These are phyloP conservation scores for Hypoxylon sp. DNA, from an alignment of 2,329 filamentous ascomycete species.

Conservation along the genomic window DNA sequence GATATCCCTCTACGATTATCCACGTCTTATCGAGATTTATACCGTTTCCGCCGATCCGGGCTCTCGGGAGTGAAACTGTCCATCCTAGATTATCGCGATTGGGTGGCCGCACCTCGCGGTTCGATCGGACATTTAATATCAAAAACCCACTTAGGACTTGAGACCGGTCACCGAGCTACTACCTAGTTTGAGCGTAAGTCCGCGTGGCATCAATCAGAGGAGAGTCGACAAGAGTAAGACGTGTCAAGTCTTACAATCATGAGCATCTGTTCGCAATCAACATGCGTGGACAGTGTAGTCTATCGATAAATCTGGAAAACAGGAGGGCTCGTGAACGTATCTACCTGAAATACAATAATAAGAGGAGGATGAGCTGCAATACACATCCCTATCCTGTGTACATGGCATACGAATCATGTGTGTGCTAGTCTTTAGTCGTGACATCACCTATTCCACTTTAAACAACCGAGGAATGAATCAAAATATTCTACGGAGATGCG, in stretches of 20 bases:
- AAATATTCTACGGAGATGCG: not conserved
- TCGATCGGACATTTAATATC: not conserved
- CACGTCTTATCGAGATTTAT: not conserved
- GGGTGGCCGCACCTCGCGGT: not conserved
- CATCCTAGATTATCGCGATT: not conserved
- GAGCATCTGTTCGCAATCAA: not conserved
- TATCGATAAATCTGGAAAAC: not conserved
- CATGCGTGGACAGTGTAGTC: not conserved
- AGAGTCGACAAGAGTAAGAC: not conserved
- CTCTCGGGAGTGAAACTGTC: not conserved
- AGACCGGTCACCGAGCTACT: slow-evolving; percentile 9
- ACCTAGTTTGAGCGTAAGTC: not conserved
- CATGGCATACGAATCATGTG: not conserved
- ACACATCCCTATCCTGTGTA: not conserved
- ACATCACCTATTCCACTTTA: slow-evolving; percentile 4
- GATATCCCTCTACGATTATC: no score
- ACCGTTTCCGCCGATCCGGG: not conserved
- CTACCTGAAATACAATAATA: not conserved
- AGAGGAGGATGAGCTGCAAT: not conserved
- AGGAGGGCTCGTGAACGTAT: not conserved
- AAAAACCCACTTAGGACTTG: slow-evolving; percentile 18
- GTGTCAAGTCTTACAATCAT: not conserved
- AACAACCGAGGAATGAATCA: not conserved
- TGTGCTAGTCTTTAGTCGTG: not conserved
- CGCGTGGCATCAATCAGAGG: no score